A percentile compares a stretch with the other conserved stretches of the same genome.
phyloP scores from a whole-genome alignment of 495 filamentous ascomycete species.

The Talaromyces wortmannii region DNA sequence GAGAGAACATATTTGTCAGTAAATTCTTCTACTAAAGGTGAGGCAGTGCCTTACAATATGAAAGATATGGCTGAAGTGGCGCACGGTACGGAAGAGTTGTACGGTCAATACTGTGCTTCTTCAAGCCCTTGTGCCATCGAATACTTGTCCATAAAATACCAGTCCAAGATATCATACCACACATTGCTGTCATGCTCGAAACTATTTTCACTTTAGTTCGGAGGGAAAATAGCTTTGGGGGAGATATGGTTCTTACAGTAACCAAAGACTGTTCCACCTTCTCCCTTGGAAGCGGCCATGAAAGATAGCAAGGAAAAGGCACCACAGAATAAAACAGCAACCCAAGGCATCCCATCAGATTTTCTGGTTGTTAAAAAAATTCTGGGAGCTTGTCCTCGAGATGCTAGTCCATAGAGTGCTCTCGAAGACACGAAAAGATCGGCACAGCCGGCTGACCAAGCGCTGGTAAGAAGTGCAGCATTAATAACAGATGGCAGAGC shows the following conservation, averaged over 20 bases:
- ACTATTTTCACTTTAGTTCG: slow-evolving; percentile 6
- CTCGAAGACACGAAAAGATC: slow-evolving; percentile 75
- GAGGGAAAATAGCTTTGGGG: background rate
- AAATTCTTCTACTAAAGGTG: background rate
- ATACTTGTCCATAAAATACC: slow-evolving; percentile 25
- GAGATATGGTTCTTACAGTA: slow-evolving; percentile 9
- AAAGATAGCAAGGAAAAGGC: slow-evolving; percentile 16
- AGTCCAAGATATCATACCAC: slow-evolving; percentile 16
- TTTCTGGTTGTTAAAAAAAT: slow-evolving; percentile 40
- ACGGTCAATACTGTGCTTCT: slow-evolving; percentile 46
- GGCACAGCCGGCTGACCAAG: slow-evolving; percentile 65
- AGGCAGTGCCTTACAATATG: slow-evolving; percentile 8
- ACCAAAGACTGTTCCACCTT: slow-evolving; percentile 14
- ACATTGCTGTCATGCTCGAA: slow-evolving; percentile 16
- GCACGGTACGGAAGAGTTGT: slow-evolving; percentile 53
- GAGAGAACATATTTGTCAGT: background rate
- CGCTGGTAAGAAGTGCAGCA: slow-evolving; percentile 61
- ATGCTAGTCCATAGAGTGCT: slow-evolving; percentile 62
- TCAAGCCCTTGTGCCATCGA: slow-evolving; percentile 53
- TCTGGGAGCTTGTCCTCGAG: slow-evolving; percentile 56
- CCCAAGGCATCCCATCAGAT: slow-evolving; percentile 25
- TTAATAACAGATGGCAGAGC: slow-evolving; percentile 70
- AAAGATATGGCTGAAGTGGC: slow-evolving; percentile 46
- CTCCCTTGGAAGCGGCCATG: slow-evolving; percentile 13
- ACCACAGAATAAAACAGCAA: slow-evolving; percentile 12